Base-by-base conservation (phyloP, 148 eudicot species). In the Euryodendron excelsum region DNA sequence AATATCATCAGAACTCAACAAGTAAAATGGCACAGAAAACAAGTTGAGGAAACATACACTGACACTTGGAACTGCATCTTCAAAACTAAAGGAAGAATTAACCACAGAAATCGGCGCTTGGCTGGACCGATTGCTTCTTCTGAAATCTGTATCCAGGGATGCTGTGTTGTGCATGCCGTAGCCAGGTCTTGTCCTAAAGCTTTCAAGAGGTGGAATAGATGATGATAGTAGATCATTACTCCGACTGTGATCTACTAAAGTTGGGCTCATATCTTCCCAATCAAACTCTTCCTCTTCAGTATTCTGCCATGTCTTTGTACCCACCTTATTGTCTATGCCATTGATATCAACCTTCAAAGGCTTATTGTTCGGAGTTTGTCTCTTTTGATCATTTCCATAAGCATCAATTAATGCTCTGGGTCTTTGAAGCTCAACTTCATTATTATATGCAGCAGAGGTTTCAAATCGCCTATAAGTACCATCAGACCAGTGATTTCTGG, bases 401-500 rank as follows among this genome's bases (percentile, higher is more conserved):
- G 98, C 98, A 89, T 90, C 91, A 84, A 94, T 94, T 80, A 94
- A 85, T 59, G 97, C 97, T 80, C 97, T 88, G 17, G 97, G 90
- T 61, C 98, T 73, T 56, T 86, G 83, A 86, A 83, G 92, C 41
- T 87, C 89, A 82, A 74, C 73, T 75, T 90, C 88, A 81, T 84
- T 92, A 52, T 71, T 77, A 66, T 77, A 80, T 41, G 74, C 47
- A 52, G 79, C 60, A 60, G 77, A 69, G 76, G 86, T 82, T 79
- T 88, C 86, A 59, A 68, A 56, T 69, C 83, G 85, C 60, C 74
- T 82, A 73, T 53, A 60, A 23, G 69, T 56, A 77, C 77, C 84
- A 78, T 76, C 85, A 69, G 88, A 69, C 68, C 85, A 78, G 34
- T 17, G 84, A 72, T 88, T 82, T 72, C 76, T 74, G 20, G 56